Conservation (phyloP, 1,284 basidiomycete species). For the Xanthoconium separans region DNA sequence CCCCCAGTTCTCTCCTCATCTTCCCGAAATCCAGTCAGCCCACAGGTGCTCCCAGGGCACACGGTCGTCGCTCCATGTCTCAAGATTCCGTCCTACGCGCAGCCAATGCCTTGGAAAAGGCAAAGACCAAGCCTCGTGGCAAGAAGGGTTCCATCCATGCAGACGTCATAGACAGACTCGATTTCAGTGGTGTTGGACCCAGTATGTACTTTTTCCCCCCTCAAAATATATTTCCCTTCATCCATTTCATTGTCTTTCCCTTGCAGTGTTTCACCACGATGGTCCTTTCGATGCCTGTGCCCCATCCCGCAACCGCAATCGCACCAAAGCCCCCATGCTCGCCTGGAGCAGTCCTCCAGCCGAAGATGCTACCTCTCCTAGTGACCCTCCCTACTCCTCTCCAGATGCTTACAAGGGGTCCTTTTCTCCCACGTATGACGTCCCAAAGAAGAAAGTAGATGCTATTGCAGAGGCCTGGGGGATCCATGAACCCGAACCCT, state of each 20-base stretch:
- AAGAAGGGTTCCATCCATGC: constrained; percentile 72
- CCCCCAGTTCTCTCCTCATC: constrained; percentile 11
- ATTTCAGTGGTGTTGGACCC: constrained; percentile 68
- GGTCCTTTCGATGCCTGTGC: constrained; percentile 87
- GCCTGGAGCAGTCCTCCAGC: constrained; percentile 63
- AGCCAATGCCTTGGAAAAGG: constrained; percentile 49
- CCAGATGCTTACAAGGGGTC: constrained; percentile 47
- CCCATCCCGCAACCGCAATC: constrained; percentile 79
- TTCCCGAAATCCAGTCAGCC: constrained; percentile 17
- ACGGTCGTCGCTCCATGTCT: constrained; percentile 64
- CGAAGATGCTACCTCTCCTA: constrained; percentile 37
- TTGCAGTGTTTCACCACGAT: constrained; percentile 81
- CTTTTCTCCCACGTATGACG: constrained; percentile 48
- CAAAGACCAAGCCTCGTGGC: constrained; percentile 50
- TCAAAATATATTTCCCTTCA: background rate
- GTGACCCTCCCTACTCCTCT: constrained; percentile 52
- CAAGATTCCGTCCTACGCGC: constrained; percentile 56
- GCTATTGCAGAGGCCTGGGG: constrained; percentile 86
- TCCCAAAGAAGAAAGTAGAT: constrained; percentile 73
- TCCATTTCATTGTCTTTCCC: constrained; percentile 9
- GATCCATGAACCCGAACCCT: constrained; percentile 84
- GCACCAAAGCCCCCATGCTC: constrained; percentile 75
- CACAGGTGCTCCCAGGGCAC: constrained; percentile 32
- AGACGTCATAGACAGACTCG: constrained; percentile 65
- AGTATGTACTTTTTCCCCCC: constrained; percentile 47